A percentile compares a stretch with the other conserved stretches of the same genome.
These are phyloP conservation scores for Luvunga scandens DNA, from an alignment of 345 rosid species.

Conservation along the genomic window DNA sequence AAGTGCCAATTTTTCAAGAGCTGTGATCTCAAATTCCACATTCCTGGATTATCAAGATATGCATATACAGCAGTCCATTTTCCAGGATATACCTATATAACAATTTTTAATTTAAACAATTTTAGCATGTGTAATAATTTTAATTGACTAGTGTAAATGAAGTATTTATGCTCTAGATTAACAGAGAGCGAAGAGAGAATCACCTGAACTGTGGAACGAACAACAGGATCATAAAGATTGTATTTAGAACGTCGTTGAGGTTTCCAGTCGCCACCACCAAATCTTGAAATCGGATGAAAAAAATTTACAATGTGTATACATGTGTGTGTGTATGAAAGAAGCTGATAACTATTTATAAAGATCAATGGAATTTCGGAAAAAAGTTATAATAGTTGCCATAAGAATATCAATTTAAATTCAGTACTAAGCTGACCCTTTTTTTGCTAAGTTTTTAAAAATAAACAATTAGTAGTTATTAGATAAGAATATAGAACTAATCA, in stretches of 20 bases:
- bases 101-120: neutral
- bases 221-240: conserved; percentile 59
- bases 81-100: conserved; percentile 57
- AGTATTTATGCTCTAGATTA: no score
- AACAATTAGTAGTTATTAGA: no score
- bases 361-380: no score
- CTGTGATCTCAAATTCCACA: conserved; percentile 95
- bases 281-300: conserved; percentile 18
- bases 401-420: no score
- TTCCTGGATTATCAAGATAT: conserved; percentile 82
- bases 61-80: conserved; percentile 63
- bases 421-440: no score
- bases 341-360: neutral
- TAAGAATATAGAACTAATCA: no score
- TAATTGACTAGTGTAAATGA: no score
- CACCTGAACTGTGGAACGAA: conserved; percentile 67
- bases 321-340: neutral
- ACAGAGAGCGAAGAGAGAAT: neutral
- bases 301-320: neutral
- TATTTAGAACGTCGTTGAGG: conserved; percentile 34
- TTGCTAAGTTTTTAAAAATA: no score
- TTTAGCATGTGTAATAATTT: neutral
- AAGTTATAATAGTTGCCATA: no score
- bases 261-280: conserved; percentile 61
- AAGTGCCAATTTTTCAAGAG: conserved; percentile 62